Percentiles rank a stretch among this genome's conserved stretches.
phyloP scores from a whole-genome alignment of 495 filamentous ascomycete genomes.

The Neurospora africana region DNA sequence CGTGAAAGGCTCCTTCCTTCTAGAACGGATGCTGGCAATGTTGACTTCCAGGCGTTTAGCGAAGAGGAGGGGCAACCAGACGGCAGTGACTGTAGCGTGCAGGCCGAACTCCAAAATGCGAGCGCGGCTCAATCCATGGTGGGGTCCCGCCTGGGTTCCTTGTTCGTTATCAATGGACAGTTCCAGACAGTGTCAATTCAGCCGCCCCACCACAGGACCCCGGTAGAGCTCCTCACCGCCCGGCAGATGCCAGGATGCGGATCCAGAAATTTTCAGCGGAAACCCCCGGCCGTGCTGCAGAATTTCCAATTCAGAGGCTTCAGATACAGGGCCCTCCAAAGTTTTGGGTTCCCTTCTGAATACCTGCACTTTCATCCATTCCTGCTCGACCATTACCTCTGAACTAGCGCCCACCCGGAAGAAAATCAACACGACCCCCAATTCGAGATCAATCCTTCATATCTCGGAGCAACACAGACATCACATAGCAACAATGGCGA shows the following conservation, averaged over 20 bases:
- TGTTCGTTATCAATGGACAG: background rate
- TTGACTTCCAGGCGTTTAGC: background rate
- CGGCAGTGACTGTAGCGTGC: background rate
- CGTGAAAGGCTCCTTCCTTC: background rate
- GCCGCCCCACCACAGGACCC: constrained; percentile 2
- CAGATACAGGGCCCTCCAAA: background rate
- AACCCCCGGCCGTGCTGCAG: constrained; percentile 1
- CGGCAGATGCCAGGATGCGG: constrained; percentile 20
- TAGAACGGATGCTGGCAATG: background rate
- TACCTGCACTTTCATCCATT: background rate
- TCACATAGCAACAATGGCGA: constrained; percentile 6
- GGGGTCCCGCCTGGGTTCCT: background rate
- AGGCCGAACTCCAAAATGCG: constrained; percentile 4
- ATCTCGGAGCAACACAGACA: background rate
- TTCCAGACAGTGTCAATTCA: background rate
- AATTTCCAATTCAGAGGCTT: constrained; percentile 1
- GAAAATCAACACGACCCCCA: background rate
- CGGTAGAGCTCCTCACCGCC: constrained; percentile 26
- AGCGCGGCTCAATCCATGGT: background rate
- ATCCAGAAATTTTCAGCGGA: constrained; percentile 10
- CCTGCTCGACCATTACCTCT: background rate
- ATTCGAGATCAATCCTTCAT: background rate
- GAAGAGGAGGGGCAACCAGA: background rate
- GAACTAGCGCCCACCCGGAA: background rate
- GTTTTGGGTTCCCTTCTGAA: background rate